Conservation (phyloP, 2,329 filamentous ascomycete species). For the Apiospora koreana region DNA sequence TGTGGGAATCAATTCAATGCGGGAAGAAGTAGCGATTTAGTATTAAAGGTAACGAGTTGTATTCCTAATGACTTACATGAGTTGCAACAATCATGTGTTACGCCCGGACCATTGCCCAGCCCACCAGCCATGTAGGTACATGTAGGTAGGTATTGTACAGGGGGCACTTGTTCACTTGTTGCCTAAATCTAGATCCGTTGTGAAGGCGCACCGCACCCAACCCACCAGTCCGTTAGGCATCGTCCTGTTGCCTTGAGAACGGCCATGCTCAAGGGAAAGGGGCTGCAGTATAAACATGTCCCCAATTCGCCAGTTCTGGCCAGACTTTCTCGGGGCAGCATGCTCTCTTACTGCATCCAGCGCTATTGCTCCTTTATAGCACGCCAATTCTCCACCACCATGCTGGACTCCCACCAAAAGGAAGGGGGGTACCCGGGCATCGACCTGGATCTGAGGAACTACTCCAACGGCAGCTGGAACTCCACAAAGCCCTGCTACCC, state of each 20-base stretch:
- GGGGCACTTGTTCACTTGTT: too few relatives aligned
- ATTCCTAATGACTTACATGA: too few relatives aligned
- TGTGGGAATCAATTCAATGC: too few relatives aligned
- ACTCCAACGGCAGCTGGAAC: not conserved
- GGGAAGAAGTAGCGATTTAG: too few relatives aligned
- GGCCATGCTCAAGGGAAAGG: not conserved
- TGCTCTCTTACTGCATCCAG: not conserved
- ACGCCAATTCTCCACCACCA: not conserved
- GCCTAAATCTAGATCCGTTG: not conserved
- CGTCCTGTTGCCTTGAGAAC: not conserved
- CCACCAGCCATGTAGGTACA: too few relatives aligned
- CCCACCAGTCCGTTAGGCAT: not conserved
- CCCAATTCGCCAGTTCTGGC: not conserved
- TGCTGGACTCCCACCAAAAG: not conserved
- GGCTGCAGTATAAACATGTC: not conserved
- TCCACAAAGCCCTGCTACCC: slow-evolving; percentile 8
- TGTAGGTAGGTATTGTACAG: too few relatives aligned
- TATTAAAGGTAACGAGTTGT: too few relatives aligned
- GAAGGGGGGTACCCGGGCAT: not conserved
- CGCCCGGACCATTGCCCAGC: too few relatives aligned
- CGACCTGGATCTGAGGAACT: not conserved
- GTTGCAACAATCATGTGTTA: too few relatives aligned
- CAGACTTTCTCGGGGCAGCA: not conserved
- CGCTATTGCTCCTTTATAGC: not conserved
- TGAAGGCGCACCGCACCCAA: not conserved